Base-by-base conservation (phyloP, 2,329 filamentous ascomycete species). In the Pseudogymnoascus sp. region DNA sequence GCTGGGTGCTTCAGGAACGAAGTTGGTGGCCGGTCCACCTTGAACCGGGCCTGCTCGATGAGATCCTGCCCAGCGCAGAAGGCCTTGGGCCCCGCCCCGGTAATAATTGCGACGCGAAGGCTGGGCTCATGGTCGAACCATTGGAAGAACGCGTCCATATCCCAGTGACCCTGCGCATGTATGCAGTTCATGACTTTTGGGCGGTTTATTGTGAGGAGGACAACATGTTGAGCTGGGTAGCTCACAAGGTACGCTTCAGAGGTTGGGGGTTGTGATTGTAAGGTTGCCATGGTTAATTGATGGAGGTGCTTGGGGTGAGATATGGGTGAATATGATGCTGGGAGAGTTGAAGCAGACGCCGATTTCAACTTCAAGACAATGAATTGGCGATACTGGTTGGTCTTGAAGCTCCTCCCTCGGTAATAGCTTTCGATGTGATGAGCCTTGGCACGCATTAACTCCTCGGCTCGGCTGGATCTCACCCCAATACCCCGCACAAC, bases 31-130 rank as follows among this genome's bases (percentile, higher is more conserved):
- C 63, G 66, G 53, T 68, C 68, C 11, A 71, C 53, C 50, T 65
- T 59, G 28, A 61, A 62, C 60, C 3, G 16, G 3, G 33, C 59
- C 23, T 61, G 47, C 35, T 60, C 72, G 71, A 83, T 83, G 33
- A 89, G 77, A 69, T 90, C 87, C 61, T 85, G 84, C 7, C 87
- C 87, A 0, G 86, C 84, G 70, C 84, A 89, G 69, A 90, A 90
- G 0, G 86, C 84, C 44, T 70, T 72, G n/a, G 81, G 77, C 0
- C 85, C 86, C 0, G 78, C 75, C 21, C 87, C 87, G 0, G 86
- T 88, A 62, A 90, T 73, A 3, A 90, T 79, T 50, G 84, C 85
- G 68, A 84, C 85, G 42, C 83, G 81, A 56, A 89, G 78, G 3
- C 73, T 73, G 1, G 84, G 80, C 72, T 88, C 82, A 14, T 70